Evolutionary conservation across 768 basidiomycete genomes (phyloP).

Genomic region (Tephrocybe rancida): DNA sequence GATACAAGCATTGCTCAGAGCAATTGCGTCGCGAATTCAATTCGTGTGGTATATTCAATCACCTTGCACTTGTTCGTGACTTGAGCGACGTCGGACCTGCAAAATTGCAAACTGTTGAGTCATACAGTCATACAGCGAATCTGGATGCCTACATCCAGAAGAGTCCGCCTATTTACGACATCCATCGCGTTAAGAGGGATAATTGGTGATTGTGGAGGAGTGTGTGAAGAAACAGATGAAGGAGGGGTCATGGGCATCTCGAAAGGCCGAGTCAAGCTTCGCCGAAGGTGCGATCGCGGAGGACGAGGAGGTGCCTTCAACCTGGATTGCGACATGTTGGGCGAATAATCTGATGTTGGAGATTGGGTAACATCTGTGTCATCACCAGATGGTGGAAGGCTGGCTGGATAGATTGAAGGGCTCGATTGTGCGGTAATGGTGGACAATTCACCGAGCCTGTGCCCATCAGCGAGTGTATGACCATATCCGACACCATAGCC

Average conservation of each 20-base stretch:
- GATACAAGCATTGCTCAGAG: too few species aligned
- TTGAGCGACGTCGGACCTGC: slow-evolving; percentile 29
- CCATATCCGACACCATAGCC: slow-evolving; percentile 8
- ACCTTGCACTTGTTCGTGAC: too few species aligned
- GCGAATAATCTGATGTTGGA: slow-evolving; percentile 14
- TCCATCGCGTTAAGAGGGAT: slow-evolving; percentile 24
- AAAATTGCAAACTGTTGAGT: slow-evolving; percentile 4
- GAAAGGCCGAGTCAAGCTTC: slow-evolving; percentile 27
- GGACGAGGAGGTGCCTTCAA: slow-evolving; percentile 24
- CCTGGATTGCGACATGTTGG: slow-evolving; percentile 3
- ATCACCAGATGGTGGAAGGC: slow-evolving; percentile 39
- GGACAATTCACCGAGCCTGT: slow-evolving; percentile 25
- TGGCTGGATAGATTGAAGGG: slow-evolving; percentile 53
- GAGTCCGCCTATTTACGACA: slow-evolving; percentile 30
- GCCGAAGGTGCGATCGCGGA: slow-evolving; percentile 20
- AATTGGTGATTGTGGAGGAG: background rate
- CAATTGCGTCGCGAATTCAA: too few species aligned
- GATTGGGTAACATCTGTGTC: slow-evolving; percentile 23
- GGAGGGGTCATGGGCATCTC: slow-evolving; percentile 43
- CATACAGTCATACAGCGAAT: background rate
- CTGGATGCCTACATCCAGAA: slow-evolving; percentile 37
- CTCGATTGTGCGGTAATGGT: slow-evolving; percentile 45
- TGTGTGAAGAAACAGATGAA: slow-evolving; percentile 38
- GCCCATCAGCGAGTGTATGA: slow-evolving; percentile 14
- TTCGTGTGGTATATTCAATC: too few species aligned